Conservation (phyloP, 1,284 basidiomycete species). For the Rhodotorula sp. region DNA sequence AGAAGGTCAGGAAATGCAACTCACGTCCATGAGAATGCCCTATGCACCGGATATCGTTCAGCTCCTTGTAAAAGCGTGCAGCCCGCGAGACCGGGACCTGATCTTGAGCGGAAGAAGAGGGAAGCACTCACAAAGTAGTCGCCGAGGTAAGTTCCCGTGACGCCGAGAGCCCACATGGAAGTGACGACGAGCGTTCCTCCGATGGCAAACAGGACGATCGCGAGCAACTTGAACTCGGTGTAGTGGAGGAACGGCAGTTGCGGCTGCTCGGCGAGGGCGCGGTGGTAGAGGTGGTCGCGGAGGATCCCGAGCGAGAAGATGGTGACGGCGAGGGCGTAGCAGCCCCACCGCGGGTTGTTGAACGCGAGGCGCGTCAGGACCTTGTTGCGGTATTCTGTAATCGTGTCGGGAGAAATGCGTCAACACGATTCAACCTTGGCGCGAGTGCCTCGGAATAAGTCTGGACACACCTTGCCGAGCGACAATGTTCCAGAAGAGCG, state of each 20-base stretch:
- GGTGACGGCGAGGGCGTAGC: conserved; percentile 84
- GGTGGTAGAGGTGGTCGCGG: conserved; percentile 78
- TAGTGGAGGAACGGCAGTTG: conserved; percentile 53
- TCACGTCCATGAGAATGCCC: conserved; percentile 90
- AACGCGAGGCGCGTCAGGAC: conserved; percentile 77
- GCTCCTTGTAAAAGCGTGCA: background rate
- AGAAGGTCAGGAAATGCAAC: background rate
- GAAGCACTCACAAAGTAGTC: conserved; percentile 72
- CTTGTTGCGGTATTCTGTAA: conserved; percentile 77
- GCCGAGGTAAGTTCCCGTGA: conserved; percentile 68
- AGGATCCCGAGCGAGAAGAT: conserved; percentile 85
- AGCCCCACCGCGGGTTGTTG: conserved; percentile 70
- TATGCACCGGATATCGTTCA: background rate
- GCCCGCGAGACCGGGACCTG: too few relatives aligned
- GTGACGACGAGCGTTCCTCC: conserved; percentile 81
- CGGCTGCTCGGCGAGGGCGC: conserved; percentile 72
- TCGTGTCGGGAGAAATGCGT: background rate
- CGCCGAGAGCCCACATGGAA: conserved; percentile 85
- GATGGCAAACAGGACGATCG: conserved; percentile 62
- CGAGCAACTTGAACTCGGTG: conserved; percentile 62
- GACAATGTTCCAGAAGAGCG: conserved; percentile 91
- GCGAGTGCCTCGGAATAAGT: background rate
- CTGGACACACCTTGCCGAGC: conserved; percentile 78
- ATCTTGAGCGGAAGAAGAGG: background rate
- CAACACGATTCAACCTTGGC: background rate